Conservation (phyloP, 495 filamentous ascomycete genomes). For the Neurospora pannonica region DNA sequence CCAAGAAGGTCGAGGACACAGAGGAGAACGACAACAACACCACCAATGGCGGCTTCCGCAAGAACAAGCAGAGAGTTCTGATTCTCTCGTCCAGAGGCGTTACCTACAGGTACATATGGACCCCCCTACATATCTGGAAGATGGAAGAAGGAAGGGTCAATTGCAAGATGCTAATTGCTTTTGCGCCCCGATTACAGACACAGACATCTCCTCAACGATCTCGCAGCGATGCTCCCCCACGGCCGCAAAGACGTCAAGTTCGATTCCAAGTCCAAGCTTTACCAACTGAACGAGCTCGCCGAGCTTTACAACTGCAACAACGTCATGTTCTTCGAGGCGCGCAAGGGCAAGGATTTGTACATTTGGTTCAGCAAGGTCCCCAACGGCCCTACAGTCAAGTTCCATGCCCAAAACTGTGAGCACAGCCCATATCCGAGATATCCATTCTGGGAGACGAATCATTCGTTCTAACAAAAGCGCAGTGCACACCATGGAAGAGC, state of each 20-base stretch:
- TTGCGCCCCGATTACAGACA: constrained; percentile 45
- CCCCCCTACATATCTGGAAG: neutral
- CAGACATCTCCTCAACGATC: constrained; percentile 84
- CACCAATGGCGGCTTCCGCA: constrained; percentile 38
- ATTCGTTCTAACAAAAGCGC: constrained; percentile 2
- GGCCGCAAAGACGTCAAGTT: constrained; percentile 90
- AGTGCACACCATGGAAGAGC: constrained; percentile 91
- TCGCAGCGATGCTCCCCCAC: constrained; percentile 83
- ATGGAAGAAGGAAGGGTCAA: neutral
- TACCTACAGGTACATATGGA: constrained; percentile 60
- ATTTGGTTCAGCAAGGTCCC: constrained; percentile 89
- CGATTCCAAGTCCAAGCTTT: constrained; percentile 89
- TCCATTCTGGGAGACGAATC: neutral
- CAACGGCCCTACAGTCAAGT: constrained; percentile 89
- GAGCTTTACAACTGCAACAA: constrained; percentile 99
- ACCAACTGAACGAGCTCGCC: constrained; percentile 89
- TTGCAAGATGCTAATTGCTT: neutral
- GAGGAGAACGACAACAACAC: constrained; percentile 22
- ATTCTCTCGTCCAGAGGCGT: constrained; percentile 85
- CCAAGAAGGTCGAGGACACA: constrained; percentile 23
- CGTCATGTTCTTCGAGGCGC: constrained; percentile 90
- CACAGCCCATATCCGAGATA: neutral
- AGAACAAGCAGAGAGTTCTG: constrained; percentile 68
- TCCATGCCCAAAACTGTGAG: constrained; percentile 60
- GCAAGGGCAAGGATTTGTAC: constrained; percentile 91